A percentile compares a stretch with the other conserved stretches of the same genome.
Evolutionary conservation across 345 rosid genomes (phyloP).

Genomic region (Euclidium syriacum): DNA sequence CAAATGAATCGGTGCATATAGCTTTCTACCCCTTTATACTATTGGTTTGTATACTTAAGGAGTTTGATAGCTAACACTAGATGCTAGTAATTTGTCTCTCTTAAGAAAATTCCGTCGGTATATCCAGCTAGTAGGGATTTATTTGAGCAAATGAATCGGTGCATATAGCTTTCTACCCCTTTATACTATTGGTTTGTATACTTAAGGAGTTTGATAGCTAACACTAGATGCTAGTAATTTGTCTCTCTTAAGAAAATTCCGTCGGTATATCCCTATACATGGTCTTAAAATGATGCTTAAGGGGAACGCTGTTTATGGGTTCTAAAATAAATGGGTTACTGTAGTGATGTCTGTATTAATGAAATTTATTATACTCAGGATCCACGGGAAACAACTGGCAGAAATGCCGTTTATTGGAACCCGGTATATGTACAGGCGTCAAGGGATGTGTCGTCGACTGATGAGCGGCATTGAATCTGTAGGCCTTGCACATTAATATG

Average conservation of each 20-base stretch:
- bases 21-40: background rate
- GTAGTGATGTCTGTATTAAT: background rate
- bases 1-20: background rate
- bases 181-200: background rate
- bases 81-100: background rate
- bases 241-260: background rate
- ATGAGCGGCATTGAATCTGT: constrained; percentile 79
- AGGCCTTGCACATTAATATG: constrained; percentile 35
- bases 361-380: constrained; percentile 41
- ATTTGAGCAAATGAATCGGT: background rate
- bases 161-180: background rate
- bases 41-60: background rate
- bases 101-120: background rate
- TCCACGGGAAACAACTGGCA: constrained; percentile 75
- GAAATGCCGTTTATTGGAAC: constrained; percentile 99
- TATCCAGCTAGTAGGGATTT: no score
- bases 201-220: background rate
- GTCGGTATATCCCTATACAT: background rate
- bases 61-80: background rate
- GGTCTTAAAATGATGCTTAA: background rate
- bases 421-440: constrained; percentile 75
- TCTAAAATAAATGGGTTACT: background rate
- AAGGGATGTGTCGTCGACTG: constrained; percentile 96
- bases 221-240: background rate
- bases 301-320: background rate